These are phyloP conservation scores for Lactarius hengduanensis DNA, from an alignment of 768 basidiomycete genomes.

Conservation along the genomic window DNA sequence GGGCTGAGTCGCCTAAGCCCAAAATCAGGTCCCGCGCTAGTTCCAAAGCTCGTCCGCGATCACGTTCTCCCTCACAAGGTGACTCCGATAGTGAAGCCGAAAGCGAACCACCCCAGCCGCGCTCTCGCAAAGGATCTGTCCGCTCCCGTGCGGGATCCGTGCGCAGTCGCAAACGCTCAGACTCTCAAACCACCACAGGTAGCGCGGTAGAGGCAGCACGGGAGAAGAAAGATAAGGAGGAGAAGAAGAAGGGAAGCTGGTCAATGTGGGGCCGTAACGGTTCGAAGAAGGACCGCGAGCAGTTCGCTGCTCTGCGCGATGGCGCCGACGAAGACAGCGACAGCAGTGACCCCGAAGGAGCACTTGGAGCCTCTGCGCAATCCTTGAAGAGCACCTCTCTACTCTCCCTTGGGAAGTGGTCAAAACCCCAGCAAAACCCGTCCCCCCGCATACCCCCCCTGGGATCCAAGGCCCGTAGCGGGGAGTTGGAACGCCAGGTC, in stretches of 20 bases:
- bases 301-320: constrained; percentile 55
- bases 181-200: constrained; percentile 48
- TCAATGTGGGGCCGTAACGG: constrained; percentile 20
- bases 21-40: constrained; percentile 22
- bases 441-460: constrained; percentile 19
- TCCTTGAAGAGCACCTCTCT: constrained; percentile 16
- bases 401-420: constrained; percentile 26
- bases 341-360: constrained; percentile 31
- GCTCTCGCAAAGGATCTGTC: constrained; percentile 31
- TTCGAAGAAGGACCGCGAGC: constrained; percentile 37
- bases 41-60: constrained; percentile 16
- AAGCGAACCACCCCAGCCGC: constrained; percentile 13
- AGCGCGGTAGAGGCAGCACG: constrained; percentile 39
- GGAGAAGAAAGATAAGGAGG: constrained; percentile 43
- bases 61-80: constrained; percentile 13
- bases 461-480: constrained; percentile 39
- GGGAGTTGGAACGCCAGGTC: constrained; percentile 30
- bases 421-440: constrained; percentile 19
- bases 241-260: constrained; percentile 58
- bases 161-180: constrained; percentile 57
- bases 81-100: constrained; percentile 16
- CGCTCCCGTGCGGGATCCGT: constrained; percentile 46
- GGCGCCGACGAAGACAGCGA: constrained; percentile 45
- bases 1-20: constrained; percentile 16
- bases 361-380: constrained; percentile 32